Conservation (phyloP, 2,329 filamentous ascomycete species). For the Ceratocystis harringtonii region DNA sequence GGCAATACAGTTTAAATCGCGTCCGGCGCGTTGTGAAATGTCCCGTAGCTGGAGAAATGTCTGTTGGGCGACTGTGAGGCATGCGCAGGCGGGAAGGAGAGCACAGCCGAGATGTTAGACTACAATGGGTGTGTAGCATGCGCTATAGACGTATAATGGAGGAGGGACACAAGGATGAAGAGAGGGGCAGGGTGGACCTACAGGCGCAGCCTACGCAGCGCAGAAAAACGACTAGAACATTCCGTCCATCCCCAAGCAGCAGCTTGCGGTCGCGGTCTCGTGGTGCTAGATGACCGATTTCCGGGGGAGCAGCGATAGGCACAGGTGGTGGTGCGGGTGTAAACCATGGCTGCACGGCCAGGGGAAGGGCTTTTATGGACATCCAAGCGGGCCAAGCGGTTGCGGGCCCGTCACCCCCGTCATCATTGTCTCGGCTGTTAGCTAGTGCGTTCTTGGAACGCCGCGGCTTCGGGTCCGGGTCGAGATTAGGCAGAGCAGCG, state of each 20-base stretch:
- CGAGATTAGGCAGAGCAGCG: constrained; percentile 34
- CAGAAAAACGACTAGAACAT: constrained; percentile 36
- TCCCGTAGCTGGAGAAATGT: constrained; percentile 41
- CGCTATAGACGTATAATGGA: background rate
- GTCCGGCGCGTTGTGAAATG: constrained; percentile 35
- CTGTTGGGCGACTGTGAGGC: constrained; percentile 36
- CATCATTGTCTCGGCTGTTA: constrained; percentile 20
- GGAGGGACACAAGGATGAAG: constrained; percentile 1
- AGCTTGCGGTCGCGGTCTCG: constrained; percentile 32
- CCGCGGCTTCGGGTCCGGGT: constrained; percentile 19
- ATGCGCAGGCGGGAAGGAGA: background rate
- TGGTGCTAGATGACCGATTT: constrained; percentile 34
- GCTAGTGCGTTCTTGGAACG: constrained; percentile 19
- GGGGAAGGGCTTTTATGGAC: constrained; percentile 34
- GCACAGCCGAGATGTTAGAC: background rate
- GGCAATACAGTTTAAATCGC: constrained; percentile 39
- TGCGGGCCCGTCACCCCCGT: background rate
- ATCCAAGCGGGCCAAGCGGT: constrained; percentile 33
- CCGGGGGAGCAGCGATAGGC: constrained; percentile 31
- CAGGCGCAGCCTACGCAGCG: constrained; percentile 42
- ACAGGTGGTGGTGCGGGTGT: constrained; percentile 37
- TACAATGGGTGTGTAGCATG: background rate
- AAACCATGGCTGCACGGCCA: constrained; percentile 40
- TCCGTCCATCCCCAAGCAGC: constrained; percentile 30
- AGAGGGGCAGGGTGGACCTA: constrained; percentile 24